A percentile compares a stretch with the other conserved stretches of the same genome.
phyloP scores from a whole-genome alignment of 331 rosid genomes.

The Malus hybrid region DNA sequence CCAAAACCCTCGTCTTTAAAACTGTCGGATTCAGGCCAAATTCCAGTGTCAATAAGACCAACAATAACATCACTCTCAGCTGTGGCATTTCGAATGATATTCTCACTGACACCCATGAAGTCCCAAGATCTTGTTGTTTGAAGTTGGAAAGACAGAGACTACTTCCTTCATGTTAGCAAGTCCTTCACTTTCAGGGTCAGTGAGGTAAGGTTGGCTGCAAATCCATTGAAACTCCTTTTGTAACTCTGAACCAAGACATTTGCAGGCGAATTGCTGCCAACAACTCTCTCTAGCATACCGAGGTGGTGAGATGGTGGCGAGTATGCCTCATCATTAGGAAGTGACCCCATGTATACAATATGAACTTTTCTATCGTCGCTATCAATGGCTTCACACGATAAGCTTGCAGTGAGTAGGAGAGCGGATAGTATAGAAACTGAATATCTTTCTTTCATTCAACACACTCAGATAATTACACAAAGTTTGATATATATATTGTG shows the following conservation, averaged over 20 bases:
- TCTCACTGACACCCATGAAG: background rate
- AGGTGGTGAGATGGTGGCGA: background rate
- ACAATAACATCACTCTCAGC: background rate
- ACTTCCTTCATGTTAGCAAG: too few species aligned
- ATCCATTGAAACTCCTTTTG: background rate
- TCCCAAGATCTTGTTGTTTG: slow-evolving; percentile 20
- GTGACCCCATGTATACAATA: background rate
- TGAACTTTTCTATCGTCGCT: background rate
- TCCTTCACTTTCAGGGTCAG: too few species aligned
- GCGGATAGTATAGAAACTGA: too few species aligned
- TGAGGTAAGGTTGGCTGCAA: too few species aligned
- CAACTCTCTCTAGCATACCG: background rate
- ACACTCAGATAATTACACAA: too few species aligned
- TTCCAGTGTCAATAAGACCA: background rate
- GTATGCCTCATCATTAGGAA: background rate
- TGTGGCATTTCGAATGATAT: background rate
- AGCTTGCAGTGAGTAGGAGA: background rate
- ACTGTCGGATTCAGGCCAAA: background rate
- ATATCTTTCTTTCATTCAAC: too few species aligned
- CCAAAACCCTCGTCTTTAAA: background rate
- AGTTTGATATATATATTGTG: too few species aligned
- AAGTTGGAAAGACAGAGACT: background rate
- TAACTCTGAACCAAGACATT: background rate
- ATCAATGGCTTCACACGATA: background rate
- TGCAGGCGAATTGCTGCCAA: background rate